These are phyloP conservation scores for Teunomyces funiuensis DNA, from an alignment of 805 yeast genomes.

Conservation along the genomic window DNA sequence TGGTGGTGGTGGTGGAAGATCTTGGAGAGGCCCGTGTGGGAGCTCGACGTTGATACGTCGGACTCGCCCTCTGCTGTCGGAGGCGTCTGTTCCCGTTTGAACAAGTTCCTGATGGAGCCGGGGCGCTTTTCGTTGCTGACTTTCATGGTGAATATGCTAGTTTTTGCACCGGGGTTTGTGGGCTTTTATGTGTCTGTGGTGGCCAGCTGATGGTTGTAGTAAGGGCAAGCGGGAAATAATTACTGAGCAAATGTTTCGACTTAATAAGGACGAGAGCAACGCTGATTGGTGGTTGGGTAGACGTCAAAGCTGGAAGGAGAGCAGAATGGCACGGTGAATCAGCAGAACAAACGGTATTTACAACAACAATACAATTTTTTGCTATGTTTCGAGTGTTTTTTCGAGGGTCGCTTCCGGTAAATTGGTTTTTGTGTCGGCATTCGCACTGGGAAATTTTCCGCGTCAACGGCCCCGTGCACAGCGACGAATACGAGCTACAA, in stretches of 20 bases:
- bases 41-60: constrained; percentile 12
- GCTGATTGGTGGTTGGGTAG: too few relatives aligned
- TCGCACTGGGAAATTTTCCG: too few relatives aligned
- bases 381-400: constrained; percentile 2
- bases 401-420: constrained; percentile 4
- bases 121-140: constrained; percentile 13
- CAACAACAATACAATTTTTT: constrained; percentile 1
- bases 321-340: not conserved
- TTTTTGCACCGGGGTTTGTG: not conserved
- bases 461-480: too few relatives aligned
- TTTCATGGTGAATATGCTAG: constrained; percentile 12
- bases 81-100: constrained; percentile 19
- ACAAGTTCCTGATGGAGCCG: constrained; percentile 22
- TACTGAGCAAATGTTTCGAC: too few relatives aligned
- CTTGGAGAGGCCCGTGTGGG: constrained; percentile 18
- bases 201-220: not conserved
- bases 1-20: constrained; percentile 24
- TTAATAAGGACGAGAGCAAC: too few relatives aligned
- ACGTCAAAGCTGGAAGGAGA: not conserved
- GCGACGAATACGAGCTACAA: not conserved
- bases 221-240: not conserved
- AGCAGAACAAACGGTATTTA: not conserved
- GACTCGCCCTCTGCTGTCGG: constrained; percentile 6
- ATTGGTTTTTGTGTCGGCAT: constrained; percentile 1
- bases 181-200: not conserved